phyloP scores from a whole-genome alignment of 306 rosid species.

The Castanea mollissima region DNA sequence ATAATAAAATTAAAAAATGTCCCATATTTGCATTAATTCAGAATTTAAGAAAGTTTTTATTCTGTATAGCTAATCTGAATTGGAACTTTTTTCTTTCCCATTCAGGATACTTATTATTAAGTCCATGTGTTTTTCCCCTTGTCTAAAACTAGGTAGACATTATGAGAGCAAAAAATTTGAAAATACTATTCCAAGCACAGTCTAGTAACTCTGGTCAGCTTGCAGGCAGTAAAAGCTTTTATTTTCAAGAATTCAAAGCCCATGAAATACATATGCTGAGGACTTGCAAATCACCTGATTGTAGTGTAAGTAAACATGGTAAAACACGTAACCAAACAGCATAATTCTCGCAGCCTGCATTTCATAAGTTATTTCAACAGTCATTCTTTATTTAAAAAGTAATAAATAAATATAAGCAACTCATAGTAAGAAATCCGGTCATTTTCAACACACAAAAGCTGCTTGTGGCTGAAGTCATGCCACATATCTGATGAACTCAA shows the following conservation, averaged over 20 bases:
- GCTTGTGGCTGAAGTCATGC: background rate
- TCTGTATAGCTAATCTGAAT: background rate
- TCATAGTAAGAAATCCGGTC: background rate
- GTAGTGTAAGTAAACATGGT: constrained; percentile 80
- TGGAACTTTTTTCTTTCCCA: background rate
- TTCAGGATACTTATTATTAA: background rate
- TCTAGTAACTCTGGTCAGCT: background rate
- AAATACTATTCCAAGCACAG: background rate
- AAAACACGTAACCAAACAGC: constrained; percentile 72
- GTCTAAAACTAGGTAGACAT: background rate
- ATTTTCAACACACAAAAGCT: background rate
- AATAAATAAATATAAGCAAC: background rate
- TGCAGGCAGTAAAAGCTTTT: background rate
- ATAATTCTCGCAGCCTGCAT: constrained; percentile 92
- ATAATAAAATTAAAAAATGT: background rate
- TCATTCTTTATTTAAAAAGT: constrained; percentile 7
- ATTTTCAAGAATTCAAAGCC: background rate
- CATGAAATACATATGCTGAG: constrained; percentile 10
- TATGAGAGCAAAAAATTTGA: background rate
- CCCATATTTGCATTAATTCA: background rate
- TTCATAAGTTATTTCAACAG: constrained; percentile 19
- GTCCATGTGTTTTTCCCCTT: background rate
- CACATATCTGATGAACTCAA: background rate
- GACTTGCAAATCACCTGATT: constrained; percentile 66
- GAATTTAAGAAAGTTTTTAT: background rate